These are phyloP conservation scores for Phytophthora litchii DNA, from an alignment of 352 stramenopile genomes.

Conservation along the genomic window DNA sequence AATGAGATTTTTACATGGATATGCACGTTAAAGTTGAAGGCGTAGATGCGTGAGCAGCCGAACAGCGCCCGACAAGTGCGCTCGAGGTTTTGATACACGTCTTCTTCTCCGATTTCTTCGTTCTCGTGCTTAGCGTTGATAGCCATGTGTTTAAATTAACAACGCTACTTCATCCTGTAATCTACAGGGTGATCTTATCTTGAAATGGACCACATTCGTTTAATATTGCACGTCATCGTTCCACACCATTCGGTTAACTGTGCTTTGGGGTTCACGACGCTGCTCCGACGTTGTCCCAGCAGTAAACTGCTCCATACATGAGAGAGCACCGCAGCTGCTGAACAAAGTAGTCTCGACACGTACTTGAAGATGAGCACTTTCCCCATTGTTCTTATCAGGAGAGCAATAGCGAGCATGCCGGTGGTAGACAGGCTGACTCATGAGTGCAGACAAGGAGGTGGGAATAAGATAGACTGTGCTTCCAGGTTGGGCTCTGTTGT, in stretches of 20 bases:
- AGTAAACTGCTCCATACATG: neutral
- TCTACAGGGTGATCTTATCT: conserved; percentile 6
- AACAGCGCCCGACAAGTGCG: neutral
- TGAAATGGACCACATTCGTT: too few species aligned
- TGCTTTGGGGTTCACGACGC: neutral
- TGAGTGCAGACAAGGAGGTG: too few species aligned
- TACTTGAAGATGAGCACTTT: neutral
- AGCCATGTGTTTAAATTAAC: too few species aligned
- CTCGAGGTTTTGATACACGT: too few species aligned
- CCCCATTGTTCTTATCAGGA: too few species aligned
- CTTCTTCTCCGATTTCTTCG: too few species aligned
- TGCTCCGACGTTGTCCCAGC: neutral
- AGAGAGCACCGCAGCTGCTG: neutral
- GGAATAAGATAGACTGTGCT: too few species aligned
- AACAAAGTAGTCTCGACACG: neutral
- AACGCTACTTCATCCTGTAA: too few species aligned
- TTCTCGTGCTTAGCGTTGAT: too few species aligned
- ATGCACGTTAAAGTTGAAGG: neutral
- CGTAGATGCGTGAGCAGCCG: conserved; percentile 6
- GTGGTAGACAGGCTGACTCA: too few species aligned
- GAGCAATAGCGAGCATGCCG: too few species aligned
- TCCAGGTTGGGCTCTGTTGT: too few species aligned
- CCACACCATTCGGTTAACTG: neutral
- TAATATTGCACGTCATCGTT: neutral
- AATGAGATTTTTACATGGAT: conserved; percentile 8